Conservation (phyloP, 2,329 filamentous ascomycete species). For the Epicoccum sorghinum region DNA sequence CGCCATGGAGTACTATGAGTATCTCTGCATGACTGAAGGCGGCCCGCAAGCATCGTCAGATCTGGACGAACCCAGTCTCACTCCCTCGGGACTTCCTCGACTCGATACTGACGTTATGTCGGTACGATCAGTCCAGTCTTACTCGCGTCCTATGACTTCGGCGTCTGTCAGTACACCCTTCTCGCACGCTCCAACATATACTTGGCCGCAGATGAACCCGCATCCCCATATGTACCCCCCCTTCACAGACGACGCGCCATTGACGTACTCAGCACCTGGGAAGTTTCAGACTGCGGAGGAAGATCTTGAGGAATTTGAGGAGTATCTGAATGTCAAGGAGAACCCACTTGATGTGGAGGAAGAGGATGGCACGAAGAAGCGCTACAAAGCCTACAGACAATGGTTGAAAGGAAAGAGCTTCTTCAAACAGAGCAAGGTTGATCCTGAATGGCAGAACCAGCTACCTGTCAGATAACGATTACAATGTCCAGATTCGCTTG, state of each 20-base stretch:
- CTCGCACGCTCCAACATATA: constrained; percentile 39
- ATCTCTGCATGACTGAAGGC: constrained; percentile 65
- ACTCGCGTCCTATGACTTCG: constrained; percentile 34
- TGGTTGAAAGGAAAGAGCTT: constrained; percentile 95
- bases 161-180: constrained; percentile 40
- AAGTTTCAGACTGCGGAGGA: constrained; percentile 63
- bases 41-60: constrained; percentile 22
- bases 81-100: constrained; percentile 21
- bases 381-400: constrained; percentile 95
- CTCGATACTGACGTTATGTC: constrained; percentile 35
- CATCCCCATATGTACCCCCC: constrained; percentile 25
- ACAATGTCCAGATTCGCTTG: neutral
- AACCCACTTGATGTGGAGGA: constrained; percentile 87
- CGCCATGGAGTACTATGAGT: constrained; percentile 76
- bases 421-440: constrained; percentile 79
- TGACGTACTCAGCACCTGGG: constrained; percentile 15
- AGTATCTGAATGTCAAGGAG: constrained; percentile 77
- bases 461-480: constrained; percentile 35
- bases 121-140: constrained; percentile 32
- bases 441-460: constrained; percentile 54
- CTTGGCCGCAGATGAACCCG: constrained; percentile 26
- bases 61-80: constrained; percentile 24
- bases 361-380: constrained; percentile 87
- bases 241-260: constrained; percentile 10
- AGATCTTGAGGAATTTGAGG: constrained; percentile 74